Conservation (phyloP, 2,329 filamentous ascomycete species). For the Fusarium luffae region DNA sequence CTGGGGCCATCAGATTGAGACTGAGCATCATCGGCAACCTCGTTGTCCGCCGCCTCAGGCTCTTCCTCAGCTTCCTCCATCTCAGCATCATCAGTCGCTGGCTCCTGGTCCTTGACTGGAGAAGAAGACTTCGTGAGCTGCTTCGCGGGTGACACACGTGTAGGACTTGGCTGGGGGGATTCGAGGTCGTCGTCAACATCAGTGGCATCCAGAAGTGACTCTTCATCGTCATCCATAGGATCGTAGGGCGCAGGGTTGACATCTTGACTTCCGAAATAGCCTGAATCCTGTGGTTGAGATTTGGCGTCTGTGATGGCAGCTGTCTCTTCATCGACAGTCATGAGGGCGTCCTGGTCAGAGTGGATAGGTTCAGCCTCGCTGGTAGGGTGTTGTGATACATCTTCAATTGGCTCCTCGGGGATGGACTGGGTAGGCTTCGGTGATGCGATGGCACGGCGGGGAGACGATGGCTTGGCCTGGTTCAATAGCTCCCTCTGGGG, state of each 20-base stretch:
- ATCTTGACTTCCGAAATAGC: slow-evolving; percentile 76
- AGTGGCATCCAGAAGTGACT: slow-evolving; percentile 34
- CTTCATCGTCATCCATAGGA: slow-evolving; percentile 33
- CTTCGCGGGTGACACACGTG: slow-evolving; percentile 27
- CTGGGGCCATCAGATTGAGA: slow-evolving; percentile 78
- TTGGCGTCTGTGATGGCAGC: slow-evolving; percentile 3
- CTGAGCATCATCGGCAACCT: slow-evolving; percentile 58
- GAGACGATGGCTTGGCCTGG: slow-evolving; percentile 49
- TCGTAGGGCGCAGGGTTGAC: slow-evolving; percentile 44
- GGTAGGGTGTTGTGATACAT: slow-evolving; percentile 9
- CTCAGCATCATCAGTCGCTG: not conserved
- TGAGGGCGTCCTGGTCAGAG: slow-evolving; percentile 24
- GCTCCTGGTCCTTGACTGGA: slow-evolving; percentile 49
- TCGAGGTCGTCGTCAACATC: slow-evolving; percentile 27
- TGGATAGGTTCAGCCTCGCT: slow-evolving; percentile 11
- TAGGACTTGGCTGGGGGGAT: slow-evolving; percentile 39
- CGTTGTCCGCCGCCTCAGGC: slow-evolving; percentile 16
- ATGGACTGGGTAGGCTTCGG: slow-evolving; percentile 44
- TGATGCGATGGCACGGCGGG: slow-evolving; percentile 49
- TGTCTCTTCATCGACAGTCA: slow-evolving; percentile 5
- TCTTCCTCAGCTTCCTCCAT: slow-evolving; percentile 27
- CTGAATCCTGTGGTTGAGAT: slow-evolving; percentile 64
- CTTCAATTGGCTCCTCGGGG: slow-evolving; percentile 7
- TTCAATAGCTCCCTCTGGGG: slow-evolving; percentile 59
- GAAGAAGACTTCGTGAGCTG: slow-evolving; percentile 38